Base-by-base conservation (phyloP, 2,329 filamentous ascomycete genomes). In the Penicillium thymicola region DNA sequence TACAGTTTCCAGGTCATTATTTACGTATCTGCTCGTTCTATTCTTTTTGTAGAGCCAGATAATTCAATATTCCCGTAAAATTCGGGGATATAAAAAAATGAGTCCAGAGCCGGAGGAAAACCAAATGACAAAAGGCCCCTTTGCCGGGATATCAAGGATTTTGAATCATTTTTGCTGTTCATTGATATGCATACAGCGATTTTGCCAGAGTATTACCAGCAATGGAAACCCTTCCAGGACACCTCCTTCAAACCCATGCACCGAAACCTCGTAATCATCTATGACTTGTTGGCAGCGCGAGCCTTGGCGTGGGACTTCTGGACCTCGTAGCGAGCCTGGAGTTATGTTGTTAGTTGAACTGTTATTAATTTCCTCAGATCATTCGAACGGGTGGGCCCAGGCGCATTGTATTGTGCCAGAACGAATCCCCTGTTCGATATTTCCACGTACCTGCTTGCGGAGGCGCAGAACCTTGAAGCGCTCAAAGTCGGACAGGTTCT, bases 391-490 rank as follows among this genome's bases (percentile, higher is more conserved):
- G 21, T 51, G 27, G 42, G 28, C 23, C 36, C 11, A 41, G 48
- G 41, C 54, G 48, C 54, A 56, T 46, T 7, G 25, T 21, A 56
- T 46, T 7, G 25, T 21, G 44, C 53, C 34, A 27, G 8, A n/a
- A 28, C 47, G 16, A 21, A 55, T 30, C 27, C 21, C 38, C 32
- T 13, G 8, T 36, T 25, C 21, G 5, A 38, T 59, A 38, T 60
- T 46, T 48, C 58, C 54, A 82, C 84, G 69, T 77, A 92, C 90
- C 89, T 97, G 92, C 88, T 99, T 99, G 89, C 93, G 95, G 82
- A 97, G 85, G 81, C 93, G 89, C 87, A 97, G 85, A 74, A 97
- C 94, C 90, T 99, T 97, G 91, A 97, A 99, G 80, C 94, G 89
- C 85, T 99, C 94, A 78, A 99, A 99, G 86, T 99, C 94, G 81